Evolutionary conservation across 208 protist genomes (phyloP).

Genomic region (Acanthamoeba rhysodes): DNA sequence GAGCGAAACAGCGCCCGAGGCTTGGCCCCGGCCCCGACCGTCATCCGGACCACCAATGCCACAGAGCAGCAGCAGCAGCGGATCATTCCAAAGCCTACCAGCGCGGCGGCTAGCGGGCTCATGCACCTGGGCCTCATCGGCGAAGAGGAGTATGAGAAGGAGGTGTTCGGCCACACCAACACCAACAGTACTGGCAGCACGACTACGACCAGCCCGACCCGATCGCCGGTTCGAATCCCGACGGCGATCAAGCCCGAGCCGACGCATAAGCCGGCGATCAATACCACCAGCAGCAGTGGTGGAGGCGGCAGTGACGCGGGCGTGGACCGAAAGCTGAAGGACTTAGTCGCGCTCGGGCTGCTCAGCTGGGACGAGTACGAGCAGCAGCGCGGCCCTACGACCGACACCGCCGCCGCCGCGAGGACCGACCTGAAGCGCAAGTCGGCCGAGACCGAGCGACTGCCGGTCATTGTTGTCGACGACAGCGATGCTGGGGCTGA

Average conservation of each 20-base stretch:
- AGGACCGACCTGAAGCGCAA: not conserved
- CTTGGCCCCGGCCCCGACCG: no score
- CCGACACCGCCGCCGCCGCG: not conserved
- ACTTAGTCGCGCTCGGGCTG: not conserved
- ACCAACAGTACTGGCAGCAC: not conserved
- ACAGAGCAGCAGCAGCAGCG: not conserved
- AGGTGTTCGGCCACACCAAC: not conserved
- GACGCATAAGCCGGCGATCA: no score
- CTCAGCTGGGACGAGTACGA: conserved; percentile 21
- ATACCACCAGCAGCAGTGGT: no score
- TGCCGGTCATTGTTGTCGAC: not conserved
- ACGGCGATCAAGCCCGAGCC: no score
- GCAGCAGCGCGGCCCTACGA: not conserved
- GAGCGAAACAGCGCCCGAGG: no score
- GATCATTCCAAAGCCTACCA: no score
- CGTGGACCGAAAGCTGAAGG: not conserved
- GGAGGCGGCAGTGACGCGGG: not conserved
- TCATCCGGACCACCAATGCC: no score
- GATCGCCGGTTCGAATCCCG: no score
- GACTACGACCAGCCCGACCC: no score
- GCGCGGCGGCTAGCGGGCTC: not conserved
- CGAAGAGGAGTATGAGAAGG: not conserved
- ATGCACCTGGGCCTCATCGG: not conserved
- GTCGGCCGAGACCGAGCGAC: not conserved
- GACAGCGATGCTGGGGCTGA: not conserved